phyloP scores from a whole-genome alignment of 2,329 filamentous ascomycete species.

The Amylocarpus encephaloides region DNA sequence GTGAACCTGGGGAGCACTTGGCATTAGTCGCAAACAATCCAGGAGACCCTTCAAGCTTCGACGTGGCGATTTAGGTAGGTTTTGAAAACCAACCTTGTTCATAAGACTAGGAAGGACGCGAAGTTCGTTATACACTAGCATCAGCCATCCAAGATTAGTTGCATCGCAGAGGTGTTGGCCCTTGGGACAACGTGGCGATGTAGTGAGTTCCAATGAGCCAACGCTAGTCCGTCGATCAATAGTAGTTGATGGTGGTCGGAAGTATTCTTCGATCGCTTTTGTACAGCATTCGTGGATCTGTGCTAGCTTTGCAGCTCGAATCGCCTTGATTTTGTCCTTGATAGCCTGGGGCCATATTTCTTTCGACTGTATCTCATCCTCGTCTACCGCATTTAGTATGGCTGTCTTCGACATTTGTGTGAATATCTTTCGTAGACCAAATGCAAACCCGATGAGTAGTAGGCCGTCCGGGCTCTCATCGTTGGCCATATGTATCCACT shows the following conservation, averaged over 20 bases:
- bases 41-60: constrained; percentile 42
- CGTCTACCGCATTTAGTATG: constrained; percentile 40
- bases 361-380: constrained; percentile 38
- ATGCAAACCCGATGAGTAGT: constrained; percentile 47
- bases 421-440: constrained; percentile 44
- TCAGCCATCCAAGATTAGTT: constrained; percentile 47
- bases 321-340: constrained; percentile 43
- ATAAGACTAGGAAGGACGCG: constrained; percentile 39
- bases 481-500: constrained; percentile 42
- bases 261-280: constrained; percentile 40
- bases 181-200: constrained; percentile 42
- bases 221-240: constrained; percentile 15
- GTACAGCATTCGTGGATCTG: constrained; percentile 44
- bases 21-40: constrained; percentile 38
- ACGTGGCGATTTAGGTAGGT: constrained; percentile 25
- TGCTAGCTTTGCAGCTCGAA: constrained; percentile 43
- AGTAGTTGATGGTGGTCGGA: constrained; percentile 26
- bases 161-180: constrained; percentile 47
- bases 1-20: constrained; percentile 39
- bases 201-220: constrained; percentile 32
- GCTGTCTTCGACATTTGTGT: constrained; percentile 43
- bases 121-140: constrained; percentile 45
- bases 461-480: constrained; percentile 46
- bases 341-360: constrained; percentile 41
- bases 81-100: constrained; percentile 21